A percentile compares a stretch with the other conserved stretches of the same genome.
These are phyloP conservation scores for Bertia moriformis DNA, from an alignment of 2,329 filamentous ascomycete genomes.

Conservation along the genomic window DNA sequence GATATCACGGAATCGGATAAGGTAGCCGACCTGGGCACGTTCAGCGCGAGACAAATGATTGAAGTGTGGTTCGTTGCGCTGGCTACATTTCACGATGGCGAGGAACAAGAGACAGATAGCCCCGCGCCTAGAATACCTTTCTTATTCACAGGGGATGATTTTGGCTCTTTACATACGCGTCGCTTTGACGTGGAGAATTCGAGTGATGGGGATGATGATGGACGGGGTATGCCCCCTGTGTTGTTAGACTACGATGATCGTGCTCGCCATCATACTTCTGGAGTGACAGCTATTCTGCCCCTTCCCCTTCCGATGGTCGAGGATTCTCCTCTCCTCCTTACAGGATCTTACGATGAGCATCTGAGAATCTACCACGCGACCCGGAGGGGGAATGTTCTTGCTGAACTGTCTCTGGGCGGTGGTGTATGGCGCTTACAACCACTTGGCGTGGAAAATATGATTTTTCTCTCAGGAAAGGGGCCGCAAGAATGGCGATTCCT, in stretches of 20 bases:
- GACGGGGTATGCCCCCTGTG: neutral
- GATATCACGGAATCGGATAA: neutral
- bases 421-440: slow-evolving; percentile 1
- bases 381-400: neutral
- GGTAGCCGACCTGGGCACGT: neutral
- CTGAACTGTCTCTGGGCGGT: neutral
- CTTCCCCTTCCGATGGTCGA: neutral
- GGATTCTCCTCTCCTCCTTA: neutral
- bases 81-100: neutral
- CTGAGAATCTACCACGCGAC: neutral
- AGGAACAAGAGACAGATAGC: too few species aligned
- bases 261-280: neutral
- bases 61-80: slow-evolving; percentile 1
- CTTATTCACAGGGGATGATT: slow-evolving; percentile 1
- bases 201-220: too few species aligned
- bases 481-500: neutral
- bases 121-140: neutral
- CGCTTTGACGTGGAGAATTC: neutral
- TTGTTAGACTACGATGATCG: neutral
- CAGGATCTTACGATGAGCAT: neutral
- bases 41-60: neutral
- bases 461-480: neutral
- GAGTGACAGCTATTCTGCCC: neutral
- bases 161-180: neutral
- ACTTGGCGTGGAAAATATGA: neutral